A percentile compares a stretch with the other conserved stretches of the same genome.
phyloP scores from a whole-genome alignment of 306 rosid genomes.

The Prunus fruticosa region DNA sequence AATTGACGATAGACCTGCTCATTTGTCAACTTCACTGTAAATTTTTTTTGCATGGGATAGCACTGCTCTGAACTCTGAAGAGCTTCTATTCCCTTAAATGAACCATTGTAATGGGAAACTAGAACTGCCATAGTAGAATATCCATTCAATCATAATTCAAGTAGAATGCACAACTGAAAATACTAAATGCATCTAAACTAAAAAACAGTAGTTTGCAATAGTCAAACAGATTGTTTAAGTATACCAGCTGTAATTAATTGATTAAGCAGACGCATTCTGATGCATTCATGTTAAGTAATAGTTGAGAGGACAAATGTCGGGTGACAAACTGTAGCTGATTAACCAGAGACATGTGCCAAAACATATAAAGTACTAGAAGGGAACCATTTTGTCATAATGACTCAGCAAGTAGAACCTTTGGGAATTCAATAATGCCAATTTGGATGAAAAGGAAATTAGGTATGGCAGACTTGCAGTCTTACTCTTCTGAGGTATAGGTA shows the following conservation, averaged over 20 bases:
- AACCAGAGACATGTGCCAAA: conserved; percentile 10
- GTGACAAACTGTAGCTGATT: not conserved
- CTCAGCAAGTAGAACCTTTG: not conserved
- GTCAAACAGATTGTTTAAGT: conserved; percentile 8
- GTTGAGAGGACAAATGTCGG: not conserved
- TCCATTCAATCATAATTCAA: conserved; percentile 6
- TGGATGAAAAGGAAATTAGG: not conserved
- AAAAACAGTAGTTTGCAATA: not conserved
- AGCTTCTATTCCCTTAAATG: conserved; percentile 54
- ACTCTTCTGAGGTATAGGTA: not conserved
- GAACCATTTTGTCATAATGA: not conserved
- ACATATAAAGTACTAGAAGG: not conserved
- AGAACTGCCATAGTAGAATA: conserved; percentile 24
- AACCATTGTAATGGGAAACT: conserved; percentile 26
- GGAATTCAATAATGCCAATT: not conserved
- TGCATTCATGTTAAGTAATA: not conserved
- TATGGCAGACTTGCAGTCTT: not conserved
- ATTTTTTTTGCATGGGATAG: conserved; percentile 77
- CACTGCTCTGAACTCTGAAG: conserved; percentile 71
- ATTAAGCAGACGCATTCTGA: conserved; percentile 13
- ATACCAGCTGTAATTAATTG: not conserved
- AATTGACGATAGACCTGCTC: conserved; percentile 60
- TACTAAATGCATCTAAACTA: not conserved
- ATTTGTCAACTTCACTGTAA: conserved; percentile 64
- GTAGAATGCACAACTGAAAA: not conserved